phyloP scores from a whole-genome alignment of 768 basidiomycete species.

The Lactifluus volemus region DNA sequence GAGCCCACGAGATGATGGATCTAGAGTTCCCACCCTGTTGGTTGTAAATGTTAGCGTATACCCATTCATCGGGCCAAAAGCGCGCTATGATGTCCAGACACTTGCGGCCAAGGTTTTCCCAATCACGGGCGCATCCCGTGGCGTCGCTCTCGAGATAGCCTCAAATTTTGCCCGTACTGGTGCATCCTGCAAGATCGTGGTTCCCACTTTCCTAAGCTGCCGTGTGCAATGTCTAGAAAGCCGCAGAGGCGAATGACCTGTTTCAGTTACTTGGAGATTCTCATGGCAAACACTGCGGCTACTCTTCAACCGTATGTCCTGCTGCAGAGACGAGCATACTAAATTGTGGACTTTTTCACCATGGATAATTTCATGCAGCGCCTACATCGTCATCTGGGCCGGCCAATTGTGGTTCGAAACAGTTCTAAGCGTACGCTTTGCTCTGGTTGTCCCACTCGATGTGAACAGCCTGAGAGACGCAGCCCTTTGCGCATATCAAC shows the following conservation, averaged over 20 bases:
- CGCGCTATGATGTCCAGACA: conserved; percentile 3
- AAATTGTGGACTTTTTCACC: no score
- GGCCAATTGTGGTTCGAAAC: no score
- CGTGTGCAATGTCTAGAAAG: neutral
- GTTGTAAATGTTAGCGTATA: neutral
- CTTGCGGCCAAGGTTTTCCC: conserved; percentile 17
- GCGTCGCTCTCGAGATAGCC: conserved; percentile 18
- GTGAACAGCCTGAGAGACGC: neutral
- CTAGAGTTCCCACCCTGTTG: no score
- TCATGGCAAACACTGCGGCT: neutral
- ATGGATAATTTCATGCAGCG: no score
- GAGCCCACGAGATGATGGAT: no score
- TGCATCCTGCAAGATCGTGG: conserved; percentile 12
- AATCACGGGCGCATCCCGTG: conserved; percentile 21
- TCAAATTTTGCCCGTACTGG: conserved; percentile 16
- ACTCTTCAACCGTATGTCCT: no score
- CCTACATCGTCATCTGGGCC: no score
- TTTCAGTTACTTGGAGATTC: neutral
- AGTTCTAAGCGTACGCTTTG: neutral
- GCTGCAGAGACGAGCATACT: no score
- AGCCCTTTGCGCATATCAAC: neutral
- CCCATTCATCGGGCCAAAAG: neutral
- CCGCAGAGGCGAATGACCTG: neutral
- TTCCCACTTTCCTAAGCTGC: neutral
- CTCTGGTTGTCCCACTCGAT: neutral